phyloP scores from a whole-genome alignment of 2,329 filamentous ascomycete species.

The Sclerotinia nivalis region DNA sequence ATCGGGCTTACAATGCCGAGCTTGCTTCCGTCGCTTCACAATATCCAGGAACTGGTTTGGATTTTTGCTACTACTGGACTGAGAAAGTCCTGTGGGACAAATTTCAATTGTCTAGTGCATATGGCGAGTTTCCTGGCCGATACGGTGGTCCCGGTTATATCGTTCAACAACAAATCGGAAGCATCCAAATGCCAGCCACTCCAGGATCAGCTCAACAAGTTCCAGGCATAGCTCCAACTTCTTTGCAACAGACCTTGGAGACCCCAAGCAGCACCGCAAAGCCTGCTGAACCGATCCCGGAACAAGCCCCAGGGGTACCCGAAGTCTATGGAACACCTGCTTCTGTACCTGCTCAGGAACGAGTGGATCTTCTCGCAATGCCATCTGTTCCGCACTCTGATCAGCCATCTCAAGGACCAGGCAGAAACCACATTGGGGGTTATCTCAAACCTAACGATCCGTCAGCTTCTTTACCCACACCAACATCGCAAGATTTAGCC shows the following conservation, averaged over 20 bases:
- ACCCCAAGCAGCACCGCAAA: neutral
- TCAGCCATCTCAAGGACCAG: neutral
- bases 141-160: neutral
- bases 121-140: conserved; percentile 11
- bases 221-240: neutral
- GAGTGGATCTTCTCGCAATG: neutral
- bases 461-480: neutral
- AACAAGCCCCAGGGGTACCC: neutral
- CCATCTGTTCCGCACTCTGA: neutral
- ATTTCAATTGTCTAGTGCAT: neutral
- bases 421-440: neutral
- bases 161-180: neutral
- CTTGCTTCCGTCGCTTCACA: neutral
- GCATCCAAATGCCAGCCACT: neutral
- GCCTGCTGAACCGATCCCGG: neutral
- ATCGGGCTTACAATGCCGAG: conserved; percentile 7
- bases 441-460: neutral
- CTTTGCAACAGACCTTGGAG: neutral
- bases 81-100: conserved; percentile 5
- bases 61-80: conserved; percentile 15
- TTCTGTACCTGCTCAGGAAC: neutral
- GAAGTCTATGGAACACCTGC: neutral
- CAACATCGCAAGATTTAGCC: neutral
- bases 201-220: neutral
- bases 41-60: neutral